phyloP scores from a whole-genome alignment of 2,329 filamentous ascomycete species.

The Paecilomyces niveus region DNA sequence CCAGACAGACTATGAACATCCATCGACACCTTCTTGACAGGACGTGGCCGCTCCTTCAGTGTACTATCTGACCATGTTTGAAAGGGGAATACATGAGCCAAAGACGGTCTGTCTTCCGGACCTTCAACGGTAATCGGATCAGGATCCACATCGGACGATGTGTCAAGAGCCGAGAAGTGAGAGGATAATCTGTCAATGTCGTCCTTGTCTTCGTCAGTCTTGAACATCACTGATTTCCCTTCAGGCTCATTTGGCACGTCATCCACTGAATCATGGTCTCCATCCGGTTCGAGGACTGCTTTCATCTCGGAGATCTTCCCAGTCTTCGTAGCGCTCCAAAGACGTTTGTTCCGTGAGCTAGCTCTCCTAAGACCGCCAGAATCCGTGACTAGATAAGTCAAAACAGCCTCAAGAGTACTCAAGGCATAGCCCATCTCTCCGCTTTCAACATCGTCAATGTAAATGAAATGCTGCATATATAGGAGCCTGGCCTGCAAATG shows the following conservation, averaged over 20 bases:
- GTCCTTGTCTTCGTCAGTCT: slow-evolving; percentile 27
- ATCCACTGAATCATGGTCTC: slow-evolving; percentile 33
- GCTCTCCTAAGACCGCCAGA: slow-evolving; percentile 75
- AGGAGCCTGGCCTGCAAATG: slow-evolving; percentile 80
- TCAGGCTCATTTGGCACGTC: slow-evolving; percentile 35
- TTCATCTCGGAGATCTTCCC: slow-evolving; percentile 70
- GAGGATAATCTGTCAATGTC: slow-evolving; percentile 15
- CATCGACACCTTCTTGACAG: slow-evolving; percentile 77
- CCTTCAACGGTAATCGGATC: slow-evolving; percentile 9
- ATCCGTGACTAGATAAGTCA: slow-evolving; percentile 78
- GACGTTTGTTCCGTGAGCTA: slow-evolving; percentile 72
- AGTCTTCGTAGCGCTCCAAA: slow-evolving; percentile 81
- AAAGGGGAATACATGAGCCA: slow-evolving; percentile 89
- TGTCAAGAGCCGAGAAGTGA: slow-evolving; percentile 15
- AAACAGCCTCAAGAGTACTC: slow-evolving; percentile 90
- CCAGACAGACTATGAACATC: slow-evolving; percentile 83
- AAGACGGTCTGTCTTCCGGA: slow-evolving; percentile 24
- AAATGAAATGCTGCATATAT: slow-evolving; percentile 98
- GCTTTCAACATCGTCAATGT: slow-evolving; percentile 93
- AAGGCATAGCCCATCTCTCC: slow-evolving; percentile 94
- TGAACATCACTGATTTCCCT: slow-evolving; percentile 21
- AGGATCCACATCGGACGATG: slow-evolving; percentile 11
- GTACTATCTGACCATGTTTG: slow-evolving; percentile 53
- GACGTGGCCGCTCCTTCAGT: slow-evolving; percentile 41
- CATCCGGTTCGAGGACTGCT: slow-evolving; percentile 68